phyloP scores from a whole-genome alignment of 2,329 filamentous ascomycete species.

The Parasarocladium wereldwijsianum region DNA sequence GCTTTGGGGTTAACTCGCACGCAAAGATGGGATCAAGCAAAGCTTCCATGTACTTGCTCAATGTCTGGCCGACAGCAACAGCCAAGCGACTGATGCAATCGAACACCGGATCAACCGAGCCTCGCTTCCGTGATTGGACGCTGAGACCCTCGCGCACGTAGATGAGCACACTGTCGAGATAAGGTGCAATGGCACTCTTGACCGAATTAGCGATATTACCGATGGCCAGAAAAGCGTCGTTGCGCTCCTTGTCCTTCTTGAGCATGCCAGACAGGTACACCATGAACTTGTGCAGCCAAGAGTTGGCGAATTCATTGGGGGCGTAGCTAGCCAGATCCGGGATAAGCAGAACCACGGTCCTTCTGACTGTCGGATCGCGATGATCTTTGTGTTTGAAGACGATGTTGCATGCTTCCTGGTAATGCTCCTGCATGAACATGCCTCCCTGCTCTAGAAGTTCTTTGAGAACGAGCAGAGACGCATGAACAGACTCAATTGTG shows the following conservation, averaged over 20 bases:
- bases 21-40: conserved; percentile 92
- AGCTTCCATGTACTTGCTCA: conserved; percentile 97
- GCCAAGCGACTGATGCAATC: conserved; percentile 96
- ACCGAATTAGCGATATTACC: conserved; percentile 94
- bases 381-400: conserved; percentile 89
- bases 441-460: conserved; percentile 87
- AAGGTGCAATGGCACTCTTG: conserved; percentile 85
- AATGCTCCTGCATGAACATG: conserved; percentile 98
- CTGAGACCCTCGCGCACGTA: conserved; percentile 87
- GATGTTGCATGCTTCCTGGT: conserved; percentile 83
- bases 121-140: conserved; percentile 54
- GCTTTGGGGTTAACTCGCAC: conserved; percentile 82
- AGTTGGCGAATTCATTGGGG: conserved; percentile 74
- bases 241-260: conserved; percentile 87
- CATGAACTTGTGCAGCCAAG: conserved; percentile 93
- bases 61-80: conserved; percentile 84
- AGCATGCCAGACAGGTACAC: conserved; percentile 85
- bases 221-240: conserved; percentile 89
- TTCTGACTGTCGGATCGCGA: conserved; percentile 71
- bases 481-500: conserved; percentile 80
- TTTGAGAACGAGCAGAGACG: conserved; percentile 83
- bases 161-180: conserved; percentile 84
- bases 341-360: conserved; percentile 81
- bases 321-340: conserved; percentile 88
- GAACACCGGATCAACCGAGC: conserved; percentile 68